Conservation (phyloP, 73 alveolate species). For the Tetrahymena thermophila region DNA sequence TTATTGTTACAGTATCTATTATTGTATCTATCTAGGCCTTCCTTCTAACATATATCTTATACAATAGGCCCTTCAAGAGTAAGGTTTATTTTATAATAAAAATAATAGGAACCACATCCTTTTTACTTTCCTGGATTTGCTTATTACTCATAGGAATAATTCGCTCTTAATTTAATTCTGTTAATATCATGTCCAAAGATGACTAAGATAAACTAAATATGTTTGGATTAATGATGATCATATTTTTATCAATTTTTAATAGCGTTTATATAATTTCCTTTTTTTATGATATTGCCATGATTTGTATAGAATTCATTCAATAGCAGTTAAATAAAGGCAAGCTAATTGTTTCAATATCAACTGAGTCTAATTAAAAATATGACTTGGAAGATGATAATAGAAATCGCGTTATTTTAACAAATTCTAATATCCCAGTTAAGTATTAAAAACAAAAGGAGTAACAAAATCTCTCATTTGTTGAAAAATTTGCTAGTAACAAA, state of each 20-base stretch:
- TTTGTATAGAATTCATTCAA: neutral
- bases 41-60: neutral
- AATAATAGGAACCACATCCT: neutral
- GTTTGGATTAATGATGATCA: neutral
- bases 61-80: neutral
- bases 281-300: neutral
- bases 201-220: neutral
- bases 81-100: neutral
- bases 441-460: no score
- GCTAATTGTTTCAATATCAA: no score
- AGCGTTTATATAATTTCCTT: neutral
- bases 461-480: no score
- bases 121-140: neutral
- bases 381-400: neutral
- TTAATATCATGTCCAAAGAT: neutral
- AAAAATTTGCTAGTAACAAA: no score
- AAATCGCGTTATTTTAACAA: no score
- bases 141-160: neutral
- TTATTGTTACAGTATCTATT: neutral
- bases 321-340: neutral
- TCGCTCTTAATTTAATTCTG: neutral
- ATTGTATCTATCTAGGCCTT: neutral
- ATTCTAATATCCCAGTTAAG: no score
- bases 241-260: neutral
- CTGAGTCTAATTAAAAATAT: neutral